Base-by-base conservation (phyloP, 116 monocot species). In the Cymodocea nodosa region DNA sequence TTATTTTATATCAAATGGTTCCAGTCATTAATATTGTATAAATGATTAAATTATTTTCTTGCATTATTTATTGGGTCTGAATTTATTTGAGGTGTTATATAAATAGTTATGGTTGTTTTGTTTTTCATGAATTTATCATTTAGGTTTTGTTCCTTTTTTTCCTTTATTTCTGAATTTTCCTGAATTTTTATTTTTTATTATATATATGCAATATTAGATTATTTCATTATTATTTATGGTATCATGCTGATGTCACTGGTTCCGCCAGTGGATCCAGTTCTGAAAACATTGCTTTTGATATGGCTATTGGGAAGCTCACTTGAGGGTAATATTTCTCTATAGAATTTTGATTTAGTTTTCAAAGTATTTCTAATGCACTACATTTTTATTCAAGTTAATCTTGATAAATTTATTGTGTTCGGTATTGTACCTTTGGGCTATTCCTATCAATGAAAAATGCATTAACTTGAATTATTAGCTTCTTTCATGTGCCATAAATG, bases 401-500 rank as follows among this genome's bases (percentile, higher is more conserved):
- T 39, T 22, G 25, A 15, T 20, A 50, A 65, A 51, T 20, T 63
- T 16, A 9, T 56, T 22, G 19, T 7, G 40, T 63, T 8, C 12
- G 14, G 14, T 37, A 16, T 18, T 49, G n/a, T 14, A 60, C 60
- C 15, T 60, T 34, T 60, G 4, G 35, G 30, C 16, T 35, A 60
- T 15, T 67, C 14, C 11, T 67, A 25, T 44, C 22, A 51, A 60
- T 62, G 19, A 56, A 15, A 37, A 66, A 67, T 36, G 22, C 51
- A 23, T 65, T 50, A 65, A 23, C 65, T 15, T 50, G 22, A 62
- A 49, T 65, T 15, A 49, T 9, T 69, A 97, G 97, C 85, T 97
- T 78, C 82, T 97, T 16, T 85, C 97, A 70, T 97, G 97, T 75
- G 91, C 91, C 60, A 86, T 97, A 74, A 97, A 97, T 84, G 97